These are phyloP conservation scores for Rhizophora mangle DNA, from an alignment of 345 rosid species.

Conservation along the genomic window DNA sequence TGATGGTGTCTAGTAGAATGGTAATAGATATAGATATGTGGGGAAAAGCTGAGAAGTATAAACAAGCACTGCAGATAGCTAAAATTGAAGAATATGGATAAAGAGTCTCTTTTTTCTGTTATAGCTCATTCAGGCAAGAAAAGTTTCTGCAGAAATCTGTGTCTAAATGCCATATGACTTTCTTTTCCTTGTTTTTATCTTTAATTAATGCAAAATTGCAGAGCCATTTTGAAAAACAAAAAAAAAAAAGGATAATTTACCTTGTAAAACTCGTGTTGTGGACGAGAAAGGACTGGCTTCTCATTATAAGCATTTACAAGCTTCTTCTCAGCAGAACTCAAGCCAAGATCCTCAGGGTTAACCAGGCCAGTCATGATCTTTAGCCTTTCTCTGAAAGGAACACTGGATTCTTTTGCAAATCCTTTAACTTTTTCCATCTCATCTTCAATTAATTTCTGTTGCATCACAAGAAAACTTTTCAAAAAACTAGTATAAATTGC, in stretches of 20 bases:
- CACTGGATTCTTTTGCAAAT: slow-evolving; percentile 63
- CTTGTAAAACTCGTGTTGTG: slow-evolving; percentile 79
- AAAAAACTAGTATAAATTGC: not conserved
- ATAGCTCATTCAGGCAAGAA: too few relatives aligned
- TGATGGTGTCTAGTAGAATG: too few relatives aligned
- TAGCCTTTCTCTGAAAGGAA: slow-evolving; percentile 86
- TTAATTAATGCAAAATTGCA: too few relatives aligned
- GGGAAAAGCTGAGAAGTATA: too few relatives aligned
- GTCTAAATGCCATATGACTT: too few relatives aligned
- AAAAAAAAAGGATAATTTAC: slow-evolving; percentile 20
- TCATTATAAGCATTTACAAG: slow-evolving; percentile 84
- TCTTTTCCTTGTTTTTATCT: too few relatives aligned
- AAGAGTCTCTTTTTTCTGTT: too few relatives aligned
- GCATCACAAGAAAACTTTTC: not conserved
- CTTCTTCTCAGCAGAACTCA: slow-evolving; percentile 80
- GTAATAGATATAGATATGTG: too few relatives aligned
- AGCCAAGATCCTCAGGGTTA: slow-evolving; percentile 76
- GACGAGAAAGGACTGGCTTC: slow-evolving; percentile 94
- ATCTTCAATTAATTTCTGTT: slow-evolving; percentile 73
- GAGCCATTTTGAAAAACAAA: too few relatives aligned
- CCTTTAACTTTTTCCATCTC: slow-evolving; percentile 89
- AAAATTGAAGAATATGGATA: too few relatives aligned
- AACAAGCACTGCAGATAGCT: too few relatives aligned
- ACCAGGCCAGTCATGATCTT: slow-evolving; percentile 78
- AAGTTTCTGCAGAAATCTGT: too few relatives aligned